Evolutionary conservation across 768 basidiomycete species (phyloP), one percentile per base, ranked within the genome.

Genomic region (Gloeostereum incarnatum): DNA sequence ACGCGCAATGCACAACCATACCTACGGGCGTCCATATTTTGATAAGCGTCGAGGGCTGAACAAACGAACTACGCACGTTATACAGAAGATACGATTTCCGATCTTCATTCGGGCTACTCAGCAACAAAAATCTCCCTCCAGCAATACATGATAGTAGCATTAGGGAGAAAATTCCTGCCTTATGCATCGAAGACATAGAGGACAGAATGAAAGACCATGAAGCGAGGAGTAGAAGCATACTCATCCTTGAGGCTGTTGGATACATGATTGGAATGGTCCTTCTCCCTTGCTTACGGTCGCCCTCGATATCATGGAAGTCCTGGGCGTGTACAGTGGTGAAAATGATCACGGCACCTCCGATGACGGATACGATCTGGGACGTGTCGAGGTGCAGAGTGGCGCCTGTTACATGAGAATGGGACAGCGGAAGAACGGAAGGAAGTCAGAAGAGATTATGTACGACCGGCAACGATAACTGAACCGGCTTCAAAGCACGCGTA

Each of bases 271-370:
- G 65, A 16, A 67, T 41, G 0, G 65, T 67, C 2, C 49, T 17
- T 3, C 65, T 55, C 3, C 65, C 61, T 1, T 51, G 51, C 31
- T 53, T 22, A 5, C 49, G 49, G 31, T 68, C 66, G 0, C 66
- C 65, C n/a, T 48, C 46, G 7, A 52, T 42, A 35, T 68, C 66
- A 23, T 59, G 57, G 36, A 62, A 68, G 38, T 67, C 66, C 49
- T 34, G 33, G n/a, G 33, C 56, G 25, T 66, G 66, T 7, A 66
- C 58, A 1, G 64, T 68, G 1, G 66, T 62, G 6, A 57, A 39
- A 32, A 65, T 56, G 10, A 63, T 53, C 17, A 41, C 48, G 39
- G 10, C 5, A n/a, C 13, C 32, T 20, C 13, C 17, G 13, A 39
- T 18, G 13, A 39, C n/a, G 4, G 30, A 11, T 17, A 9, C 17